Percentiles rank a stretch among this genome's conserved stretches.
phyloP scores from a whole-genome alignment of 352 stramenopile genomes.

The Globisporangium mamillatum region DNA sequence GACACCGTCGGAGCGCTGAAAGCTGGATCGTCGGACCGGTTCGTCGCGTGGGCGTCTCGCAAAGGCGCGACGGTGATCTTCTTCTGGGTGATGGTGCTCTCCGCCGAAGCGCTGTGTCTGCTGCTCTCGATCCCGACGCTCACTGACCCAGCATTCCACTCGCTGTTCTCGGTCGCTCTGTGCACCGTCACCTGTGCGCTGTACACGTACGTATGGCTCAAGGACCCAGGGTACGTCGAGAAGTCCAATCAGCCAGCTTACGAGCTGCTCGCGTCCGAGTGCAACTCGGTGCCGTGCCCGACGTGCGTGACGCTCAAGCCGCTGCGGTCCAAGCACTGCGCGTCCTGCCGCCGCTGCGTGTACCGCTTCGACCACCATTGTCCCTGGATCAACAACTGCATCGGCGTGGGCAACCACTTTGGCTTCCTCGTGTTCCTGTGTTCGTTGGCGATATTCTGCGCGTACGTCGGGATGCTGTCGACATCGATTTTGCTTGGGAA shows the following conservation, averaged over 20 bases:
- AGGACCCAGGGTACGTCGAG: constrained; percentile 72
- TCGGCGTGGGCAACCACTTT: constrained; percentile 69
- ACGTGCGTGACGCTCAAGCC: constrained; percentile 79
- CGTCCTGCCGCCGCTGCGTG: constrained; percentile 72
- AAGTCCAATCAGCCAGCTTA: constrained; percentile 61
- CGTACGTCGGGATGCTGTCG: constrained; percentile 41
- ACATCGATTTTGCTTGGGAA: constrained; percentile 43
- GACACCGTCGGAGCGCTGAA: constrained; percentile 68
- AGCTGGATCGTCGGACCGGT: constrained; percentile 59
- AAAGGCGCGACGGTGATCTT: constrained; percentile 64
- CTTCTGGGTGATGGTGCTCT: constrained; percentile 62
- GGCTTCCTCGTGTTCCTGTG: constrained; percentile 73
- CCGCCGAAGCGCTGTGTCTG: constrained; percentile 46
- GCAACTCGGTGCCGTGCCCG: constrained; percentile 62
- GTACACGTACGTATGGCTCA: constrained; percentile 80
- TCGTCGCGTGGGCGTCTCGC: constrained; percentile 59
- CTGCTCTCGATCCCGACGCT: constrained; percentile 56
- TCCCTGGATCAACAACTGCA: constrained; percentile 86
- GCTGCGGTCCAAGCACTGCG: constrained; percentile 78
- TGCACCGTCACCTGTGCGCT: constrained; percentile 45
- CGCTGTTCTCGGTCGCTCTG: constrained; percentile 31
- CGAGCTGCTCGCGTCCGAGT: constrained; percentile 69
- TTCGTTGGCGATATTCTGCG: constrained; percentile 48
- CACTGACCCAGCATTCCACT: constrained; percentile 22
- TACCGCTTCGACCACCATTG: constrained; percentile 85